Conservation (phyloP, 305 asterid species). For the Fraxinus xanthoxyloides region DNA sequence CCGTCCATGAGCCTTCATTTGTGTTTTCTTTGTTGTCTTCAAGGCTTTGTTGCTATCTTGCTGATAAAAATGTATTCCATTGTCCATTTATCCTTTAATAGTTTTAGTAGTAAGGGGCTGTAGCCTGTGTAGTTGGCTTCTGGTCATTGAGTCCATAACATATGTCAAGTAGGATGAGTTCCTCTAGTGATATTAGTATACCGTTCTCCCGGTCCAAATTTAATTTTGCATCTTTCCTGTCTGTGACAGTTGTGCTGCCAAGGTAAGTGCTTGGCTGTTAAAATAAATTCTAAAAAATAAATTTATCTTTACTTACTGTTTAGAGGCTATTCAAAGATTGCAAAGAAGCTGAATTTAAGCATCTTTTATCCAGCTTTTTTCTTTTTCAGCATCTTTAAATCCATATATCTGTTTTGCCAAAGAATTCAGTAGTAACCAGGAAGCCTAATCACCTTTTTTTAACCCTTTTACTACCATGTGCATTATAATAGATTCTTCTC, state of each 20-base stretch:
- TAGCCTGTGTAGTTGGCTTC: not conserved
- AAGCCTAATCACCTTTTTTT: not conserved
- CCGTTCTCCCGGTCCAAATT: not conserved
- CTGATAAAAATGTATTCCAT: not conserved
- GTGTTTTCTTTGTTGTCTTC: slow-evolving; percentile 3
- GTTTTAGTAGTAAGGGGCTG: not conserved
- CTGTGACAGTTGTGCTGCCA: not conserved
- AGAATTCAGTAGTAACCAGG: not conserved
- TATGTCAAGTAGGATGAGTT: not conserved
- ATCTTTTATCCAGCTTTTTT: not conserved
- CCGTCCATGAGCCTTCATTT: not conserved
- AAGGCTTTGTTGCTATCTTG: not conserved
- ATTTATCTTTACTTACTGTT: not conserved
- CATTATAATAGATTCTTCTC: not conserved
- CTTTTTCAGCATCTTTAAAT: not conserved
- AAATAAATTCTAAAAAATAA: not conserved
- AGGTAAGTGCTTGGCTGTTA: not conserved
- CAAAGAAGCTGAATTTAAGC: not conserved
- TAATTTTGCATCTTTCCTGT: not conserved
- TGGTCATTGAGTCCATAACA: not conserved
- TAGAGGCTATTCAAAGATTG: not conserved
- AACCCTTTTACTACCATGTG: not conserved
- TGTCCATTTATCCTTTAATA: not conserved
- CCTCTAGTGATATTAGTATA: slow-evolving; percentile 2
- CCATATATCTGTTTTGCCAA: not conserved